Conservation (phyloP, 345 rosid species). For the Melaleuca quinquenervia region DNA sequence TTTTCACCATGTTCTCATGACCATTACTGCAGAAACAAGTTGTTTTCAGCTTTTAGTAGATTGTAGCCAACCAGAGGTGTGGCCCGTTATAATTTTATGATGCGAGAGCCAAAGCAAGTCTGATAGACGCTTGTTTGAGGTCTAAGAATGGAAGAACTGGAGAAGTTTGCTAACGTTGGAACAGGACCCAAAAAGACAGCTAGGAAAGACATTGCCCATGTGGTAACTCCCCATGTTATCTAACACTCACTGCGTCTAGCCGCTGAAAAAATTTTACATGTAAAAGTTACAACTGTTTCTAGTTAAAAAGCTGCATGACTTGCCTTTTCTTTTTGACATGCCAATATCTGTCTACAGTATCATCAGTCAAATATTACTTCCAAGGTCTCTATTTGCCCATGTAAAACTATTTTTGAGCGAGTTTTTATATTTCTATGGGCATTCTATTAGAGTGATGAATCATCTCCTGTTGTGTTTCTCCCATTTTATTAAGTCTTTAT, state of each 20-base stretch:
- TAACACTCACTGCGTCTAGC: not conserved
- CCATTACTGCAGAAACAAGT: not conserved
- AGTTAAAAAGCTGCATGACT: not conserved
- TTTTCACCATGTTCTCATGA: not conserved
- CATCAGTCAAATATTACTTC: not conserved
- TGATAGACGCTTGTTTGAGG: conserved; percentile 16
- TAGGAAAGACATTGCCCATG: conserved; percentile 69
- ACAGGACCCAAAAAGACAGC: conserved; percentile 55
- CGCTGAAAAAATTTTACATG: not conserved
- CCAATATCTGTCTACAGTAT: not conserved
- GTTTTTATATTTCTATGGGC: not conserved
- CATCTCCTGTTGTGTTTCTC: not conserved
- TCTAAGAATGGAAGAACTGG: conserved; percentile 42
- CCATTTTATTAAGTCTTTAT: not conserved
- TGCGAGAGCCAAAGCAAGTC: not conserved
- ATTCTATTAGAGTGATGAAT: not conserved
- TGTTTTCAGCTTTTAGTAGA: not conserved
- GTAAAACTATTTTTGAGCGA: not conserved
- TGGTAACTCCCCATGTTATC: conserved; percentile 35
- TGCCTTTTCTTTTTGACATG: not conserved
- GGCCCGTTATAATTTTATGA: not conserved
- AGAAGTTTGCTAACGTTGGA: conserved; percentile 62
- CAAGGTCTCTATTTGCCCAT: not conserved
- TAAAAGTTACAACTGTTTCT: not conserved
- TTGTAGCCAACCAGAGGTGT: not conserved